Evolutionary conservation across 257 asterid species (phyloP).

Genomic region (Solanum virginianum): DNA sequence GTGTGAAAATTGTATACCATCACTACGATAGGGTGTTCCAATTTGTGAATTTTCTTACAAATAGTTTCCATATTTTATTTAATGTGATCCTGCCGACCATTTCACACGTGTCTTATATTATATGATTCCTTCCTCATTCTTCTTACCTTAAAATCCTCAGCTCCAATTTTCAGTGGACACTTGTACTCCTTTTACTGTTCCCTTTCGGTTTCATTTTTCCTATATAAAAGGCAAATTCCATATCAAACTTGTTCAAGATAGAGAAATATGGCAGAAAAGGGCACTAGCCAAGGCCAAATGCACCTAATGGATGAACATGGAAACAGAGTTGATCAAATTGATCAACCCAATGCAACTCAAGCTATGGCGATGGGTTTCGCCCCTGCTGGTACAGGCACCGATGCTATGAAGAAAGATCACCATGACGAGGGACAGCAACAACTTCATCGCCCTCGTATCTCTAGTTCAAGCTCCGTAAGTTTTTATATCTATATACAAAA

Average conservation of each 20-base stretch:
- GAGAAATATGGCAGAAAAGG: neutral
- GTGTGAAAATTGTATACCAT: neutral
- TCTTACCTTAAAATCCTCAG: neutral
- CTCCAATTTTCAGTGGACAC: neutral
- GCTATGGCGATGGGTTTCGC: conserved; percentile 16
- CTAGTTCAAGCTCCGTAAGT: neutral
- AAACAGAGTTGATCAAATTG: neutral
- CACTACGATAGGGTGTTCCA: neutral
- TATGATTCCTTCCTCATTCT: neutral
- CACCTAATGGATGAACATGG: neutral
- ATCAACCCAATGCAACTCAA: neutral
- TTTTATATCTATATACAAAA: neutral
- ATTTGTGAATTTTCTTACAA: neutral
- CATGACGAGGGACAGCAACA: neutral
- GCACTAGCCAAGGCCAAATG: neutral
- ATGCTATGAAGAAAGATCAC: neutral
- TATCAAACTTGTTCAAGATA: neutral
- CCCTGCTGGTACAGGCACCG: neutral
- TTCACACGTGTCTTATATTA: neutral
- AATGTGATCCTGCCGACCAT: neutral
- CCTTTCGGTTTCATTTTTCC: neutral
- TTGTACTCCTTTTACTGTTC: neutral
- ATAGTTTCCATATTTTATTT: no score
- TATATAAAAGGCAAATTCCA: neutral
- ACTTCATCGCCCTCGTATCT: neutral